Evolutionary conservation across 1,284 basidiomycete species (phyloP), one percentile per base, ranked within the genome.

Genomic region (Boletus calvinii): DNA sequence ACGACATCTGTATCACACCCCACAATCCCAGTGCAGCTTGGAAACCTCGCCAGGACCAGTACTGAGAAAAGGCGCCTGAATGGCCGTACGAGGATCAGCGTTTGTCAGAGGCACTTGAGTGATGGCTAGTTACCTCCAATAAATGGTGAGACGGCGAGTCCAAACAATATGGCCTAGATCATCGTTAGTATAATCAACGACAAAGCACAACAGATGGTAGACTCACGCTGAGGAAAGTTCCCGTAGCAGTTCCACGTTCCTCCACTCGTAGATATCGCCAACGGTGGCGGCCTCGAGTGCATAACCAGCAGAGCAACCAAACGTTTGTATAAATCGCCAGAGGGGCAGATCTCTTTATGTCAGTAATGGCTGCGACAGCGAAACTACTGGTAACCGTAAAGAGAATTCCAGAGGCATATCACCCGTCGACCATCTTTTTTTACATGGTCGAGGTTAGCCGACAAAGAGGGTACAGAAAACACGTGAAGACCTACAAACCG

Each of bases 31-130:
- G 55, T 0, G 68, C 61, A 31, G 70, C 68, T 66, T 92, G 88
- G 64, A 87, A 82, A 2, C 77, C 63, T 2, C 88, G 77, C 90
- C 90, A 92, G 0, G 87, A 22, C 22, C 22, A 74, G 55, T 83
- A 84, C 48, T 81, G 69, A 0, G 83, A 73, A 0, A 74, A 69
- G 18, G 74, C 26, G 35, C 81, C 81, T 69, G 15, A 26, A 50
- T 18, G 12, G 13, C 11, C 32, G 3, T 31, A 42, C 22, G 13
- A 26, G 9, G 17, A 46, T 62, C 26, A 59, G 17, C 1, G 18
- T 34, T 4, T 6, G 18, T 49, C 6, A 10, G 20, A 15, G n/a
- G 40, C 4, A 22, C 15, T 30, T 10, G 6, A 22, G 3, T 0
- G 6, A 34, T 2, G 6, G n/a, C n/a, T n/a, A n/a, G 39, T 54